Evolutionary conservation across 495 filamentous ascomycete species (phyloP).

Genomic region (Penicillium bovifimosum): DNA sequence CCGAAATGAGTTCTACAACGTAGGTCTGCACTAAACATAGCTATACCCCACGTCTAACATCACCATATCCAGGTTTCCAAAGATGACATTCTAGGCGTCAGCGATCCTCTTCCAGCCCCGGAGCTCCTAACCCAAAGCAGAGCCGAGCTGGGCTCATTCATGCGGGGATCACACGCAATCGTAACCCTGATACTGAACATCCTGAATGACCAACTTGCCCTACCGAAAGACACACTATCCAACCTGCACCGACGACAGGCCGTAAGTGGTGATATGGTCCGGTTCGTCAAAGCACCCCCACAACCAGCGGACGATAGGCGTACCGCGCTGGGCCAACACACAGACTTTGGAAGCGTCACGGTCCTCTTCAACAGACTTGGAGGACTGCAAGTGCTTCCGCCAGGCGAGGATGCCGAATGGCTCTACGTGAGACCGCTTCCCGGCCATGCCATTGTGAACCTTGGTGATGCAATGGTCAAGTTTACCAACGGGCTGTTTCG

Average conservation of each 20-base stretch:
- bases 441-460: constrained; percentile 56
- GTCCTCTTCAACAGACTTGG: constrained; percentile 57
- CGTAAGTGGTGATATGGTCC: constrained; percentile 53
- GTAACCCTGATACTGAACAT: constrained; percentile 43
- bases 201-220: constrained; percentile 45
- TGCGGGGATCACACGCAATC: constrained; percentile 43
- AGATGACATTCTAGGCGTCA: constrained; percentile 48
- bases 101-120: constrained; percentile 42
- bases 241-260: constrained; percentile 46
- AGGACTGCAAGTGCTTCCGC: constrained; percentile 52
- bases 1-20: constrained; percentile 60
- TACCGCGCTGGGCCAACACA: constrained; percentile 46
- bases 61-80: constrained; percentile 36
- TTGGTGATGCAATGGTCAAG: constrained; percentile 60
- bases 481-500: constrained; percentile 58
- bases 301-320: constrained; percentile 37
- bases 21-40: constrained; percentile 16
- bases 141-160: constrained; percentile 41
- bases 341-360: constrained; percentile 51
- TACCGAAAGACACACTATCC: constrained; percentile 43
- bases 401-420: constrained; percentile 47
- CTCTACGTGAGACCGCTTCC: constrained; percentile 53
- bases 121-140: constrained; percentile 34
- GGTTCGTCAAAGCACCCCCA: constrained; percentile 47
- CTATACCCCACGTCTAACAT: background rate